These are phyloP conservation scores for Diaporthe citri DNA, from an alignment of 2,329 filamentous ascomycete genomes.

Conservation along the genomic window DNA sequence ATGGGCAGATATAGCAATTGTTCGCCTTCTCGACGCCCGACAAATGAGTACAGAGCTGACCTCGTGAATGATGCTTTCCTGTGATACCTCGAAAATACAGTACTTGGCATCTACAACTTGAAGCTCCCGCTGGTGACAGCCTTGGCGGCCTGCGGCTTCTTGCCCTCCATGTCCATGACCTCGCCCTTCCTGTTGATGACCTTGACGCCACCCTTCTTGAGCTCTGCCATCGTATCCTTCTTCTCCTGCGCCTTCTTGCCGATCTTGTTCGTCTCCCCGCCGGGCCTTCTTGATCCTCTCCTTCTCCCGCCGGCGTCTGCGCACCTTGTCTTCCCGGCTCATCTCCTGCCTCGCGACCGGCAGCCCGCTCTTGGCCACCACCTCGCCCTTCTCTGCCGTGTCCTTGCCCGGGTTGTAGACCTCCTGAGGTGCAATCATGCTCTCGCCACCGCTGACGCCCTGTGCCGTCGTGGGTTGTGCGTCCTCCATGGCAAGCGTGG, in stretches of 20 bases:
- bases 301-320: constrained; percentile 84
- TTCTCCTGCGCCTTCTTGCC: constrained; percentile 71
- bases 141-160: constrained; percentile 71
- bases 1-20: background rate
- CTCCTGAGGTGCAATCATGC: constrained; percentile 92
- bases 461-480: constrained; percentile 87
- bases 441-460: constrained; percentile 75
- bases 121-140: constrained; percentile 68
- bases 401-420: constrained; percentile 86
- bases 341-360: constrained; percentile 88
- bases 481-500: constrained; percentile 95
- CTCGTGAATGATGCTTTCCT: constrained; percentile 18
- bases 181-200: constrained; percentile 93
- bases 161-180: constrained; percentile 85
- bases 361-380: constrained; percentile 82
- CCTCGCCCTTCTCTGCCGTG: constrained; percentile 74
- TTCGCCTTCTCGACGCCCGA: background rate
- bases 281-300: constrained; percentile 83
- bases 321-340: constrained; percentile 85
- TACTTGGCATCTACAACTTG: constrained; percentile 64
- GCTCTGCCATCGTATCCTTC: constrained; percentile 60
- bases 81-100: background rate
- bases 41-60: background rate
- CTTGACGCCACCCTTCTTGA: constrained; percentile 82
- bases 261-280: constrained; percentile 60